These are phyloP conservation scores for Nidula microcarpa DNA, from an alignment of 768 basidiomycete genomes.

Conservation along the genomic window DNA sequence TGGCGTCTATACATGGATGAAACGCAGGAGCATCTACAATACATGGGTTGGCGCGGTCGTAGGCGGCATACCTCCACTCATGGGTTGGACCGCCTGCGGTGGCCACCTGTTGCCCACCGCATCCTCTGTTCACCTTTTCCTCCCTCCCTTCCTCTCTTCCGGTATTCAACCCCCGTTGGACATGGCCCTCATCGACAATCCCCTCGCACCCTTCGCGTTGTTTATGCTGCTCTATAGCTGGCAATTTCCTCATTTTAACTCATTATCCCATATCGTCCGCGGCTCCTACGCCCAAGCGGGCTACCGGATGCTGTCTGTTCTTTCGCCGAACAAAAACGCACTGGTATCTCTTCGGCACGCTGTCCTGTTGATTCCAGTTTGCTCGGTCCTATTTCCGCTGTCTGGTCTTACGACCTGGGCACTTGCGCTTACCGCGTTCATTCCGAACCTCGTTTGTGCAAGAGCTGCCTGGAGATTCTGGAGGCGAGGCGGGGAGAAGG, in stretches of 20 bases:
- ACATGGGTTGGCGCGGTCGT: constrained; percentile 96
- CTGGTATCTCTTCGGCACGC: constrained; percentile 85
- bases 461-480: constrained; percentile 75
- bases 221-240: constrained; percentile 89
- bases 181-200: constrained; percentile 64
- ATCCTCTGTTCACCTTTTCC: constrained; percentile 52
- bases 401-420: constrained; percentile 91
- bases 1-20: constrained; percentile 89
- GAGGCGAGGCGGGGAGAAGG: constrained; percentile 65
- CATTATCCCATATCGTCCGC: constrained; percentile 84
- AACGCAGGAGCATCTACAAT: constrained; percentile 76
- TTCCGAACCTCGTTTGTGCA: constrained; percentile 72
- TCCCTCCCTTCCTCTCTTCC: constrained; percentile 55
- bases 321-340: constrained; percentile 75
- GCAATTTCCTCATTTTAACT: constrained; percentile 99
- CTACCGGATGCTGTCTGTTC: constrained; percentile 88
- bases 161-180: constrained; percentile 29
- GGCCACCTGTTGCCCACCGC: constrained; percentile 68
- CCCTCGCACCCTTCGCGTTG: constrained; percentile 75
- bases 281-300: constrained; percentile 90
- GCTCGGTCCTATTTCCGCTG: constrained; percentile 77
- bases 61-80: constrained; percentile 88
- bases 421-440: constrained; percentile 73
- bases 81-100: constrained; percentile 98
- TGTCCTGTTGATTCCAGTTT: constrained; percentile 70